Evolutionary conservation across 352 stramenopile genomes (phyloP), one percentile per base, ranked within the genome.

Genomic region (Phytopythium boreale): DNA sequence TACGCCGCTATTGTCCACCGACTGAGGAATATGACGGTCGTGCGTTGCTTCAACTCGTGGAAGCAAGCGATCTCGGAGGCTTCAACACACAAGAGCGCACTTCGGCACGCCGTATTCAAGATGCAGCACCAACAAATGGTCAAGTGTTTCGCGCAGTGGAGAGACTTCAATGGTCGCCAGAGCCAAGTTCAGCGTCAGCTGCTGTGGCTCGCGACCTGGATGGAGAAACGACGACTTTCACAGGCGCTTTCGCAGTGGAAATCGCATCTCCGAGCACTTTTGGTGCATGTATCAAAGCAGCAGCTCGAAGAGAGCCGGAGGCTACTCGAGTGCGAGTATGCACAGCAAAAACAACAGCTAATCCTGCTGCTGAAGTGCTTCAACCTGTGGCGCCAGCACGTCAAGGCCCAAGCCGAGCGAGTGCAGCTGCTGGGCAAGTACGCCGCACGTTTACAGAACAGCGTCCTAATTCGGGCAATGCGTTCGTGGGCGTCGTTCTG

Each of bases 1-100:
- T 62, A 41, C 37, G 19, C 37, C 4, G 52, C 65, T 3, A 62
- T 76, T 64, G 29, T 75, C 15, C 47, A 64, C 26, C 60, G 71
- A 17, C 77, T 88, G 73, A 68, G 63, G 15, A 70, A 81, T 19
- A 39, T 86, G 22, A 36, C 36, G 4, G 77, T 75, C 31, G 50
- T 77, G 0, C 75, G 66, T 11, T 88, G 79, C 26, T 79, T 89
- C n/a, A 72, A 77, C 51, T 80, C 75, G 22, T 91, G 82, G 82
- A 83, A 76, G 59, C 56, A 71, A 31, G 61, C 56, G 24, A 31
- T 56, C 0, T 43, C 41, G 0, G 19, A 52, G 4, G 34, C 52
- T n/a, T 75, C 71, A 22, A 34, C 65, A 17, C 67, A 62, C 11
- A 66, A 72, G 8, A 47, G n/a, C n/a, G 71, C 68, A 52, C 53